These are phyloP conservation scores for Phytophthora aleatoria DNA, from an alignment of 352 stramenopile genomes.

Conservation along the genomic window DNA sequence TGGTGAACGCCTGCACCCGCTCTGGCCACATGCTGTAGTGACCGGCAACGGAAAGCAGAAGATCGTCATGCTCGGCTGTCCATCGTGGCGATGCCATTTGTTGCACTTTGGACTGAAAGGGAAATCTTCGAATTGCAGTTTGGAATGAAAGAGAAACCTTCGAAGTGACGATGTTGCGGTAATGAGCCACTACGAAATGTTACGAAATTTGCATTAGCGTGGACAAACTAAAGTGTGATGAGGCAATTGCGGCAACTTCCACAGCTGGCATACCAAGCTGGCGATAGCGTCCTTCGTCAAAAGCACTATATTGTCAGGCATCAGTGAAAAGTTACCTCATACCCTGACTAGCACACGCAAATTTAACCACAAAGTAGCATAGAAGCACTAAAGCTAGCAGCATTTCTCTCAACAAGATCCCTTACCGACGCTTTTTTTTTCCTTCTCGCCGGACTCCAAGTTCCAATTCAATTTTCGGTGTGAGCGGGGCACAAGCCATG, in stretches of 20 bases:
- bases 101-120: constrained; percentile 5
- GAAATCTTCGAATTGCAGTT: constrained; percentile 11
- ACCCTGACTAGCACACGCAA: too few relatives aligned
- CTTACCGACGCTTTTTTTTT: too few relatives aligned
- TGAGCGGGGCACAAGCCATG: not conserved
- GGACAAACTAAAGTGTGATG: too few relatives aligned
- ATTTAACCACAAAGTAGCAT: too few relatives aligned
- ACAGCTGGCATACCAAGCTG: too few relatives aligned
- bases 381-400: too few relatives aligned
- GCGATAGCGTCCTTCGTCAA: too few relatives aligned
- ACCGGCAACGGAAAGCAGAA: constrained; percentile 15
- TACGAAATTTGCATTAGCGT: not conserved
- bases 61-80: constrained; percentile 11
- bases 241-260: too few relatives aligned
- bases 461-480: not conserved
- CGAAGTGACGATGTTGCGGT: not conserved
- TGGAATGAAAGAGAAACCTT: constrained; percentile 1
- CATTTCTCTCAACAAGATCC: too few relatives aligned
- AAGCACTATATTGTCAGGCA: too few relatives aligned
- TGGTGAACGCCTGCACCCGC: constrained; percentile 6
- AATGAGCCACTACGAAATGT: not conserved
- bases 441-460: too few relatives aligned
- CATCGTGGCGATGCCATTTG: constrained; percentile 11
- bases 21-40: constrained; percentile 11
- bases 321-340: too few relatives aligned